Evolutionary conservation across 2,329 filamentous ascomycete species (phyloP).

Genomic region (Microascus cirrosus): DNA sequence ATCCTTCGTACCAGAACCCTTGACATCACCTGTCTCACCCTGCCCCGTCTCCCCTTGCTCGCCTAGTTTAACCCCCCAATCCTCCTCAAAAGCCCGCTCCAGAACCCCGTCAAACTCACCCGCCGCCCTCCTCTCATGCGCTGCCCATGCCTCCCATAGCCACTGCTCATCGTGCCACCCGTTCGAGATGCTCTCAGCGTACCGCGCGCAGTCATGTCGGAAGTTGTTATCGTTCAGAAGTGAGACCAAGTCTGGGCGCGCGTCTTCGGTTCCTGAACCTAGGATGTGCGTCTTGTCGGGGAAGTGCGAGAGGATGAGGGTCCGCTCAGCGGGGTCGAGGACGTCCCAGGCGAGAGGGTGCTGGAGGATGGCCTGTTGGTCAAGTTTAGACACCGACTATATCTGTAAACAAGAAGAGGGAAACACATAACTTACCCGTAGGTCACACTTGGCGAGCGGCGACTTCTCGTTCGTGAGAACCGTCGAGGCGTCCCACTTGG

Average conservation of each 20-base stretch:
- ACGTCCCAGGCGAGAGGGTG: slow-evolving; percentile 26
- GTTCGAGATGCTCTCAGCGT: slow-evolving; percentile 30
- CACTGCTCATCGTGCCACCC: slow-evolving; percentile 42
- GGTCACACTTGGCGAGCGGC: neutral
- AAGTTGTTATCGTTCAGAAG: slow-evolving; percentile 36
- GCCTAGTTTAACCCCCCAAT: slow-evolving; percentile 26
- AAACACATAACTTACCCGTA: neutral
- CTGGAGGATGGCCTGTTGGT: slow-evolving; percentile 20
- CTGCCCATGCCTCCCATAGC: slow-evolving; percentile 39
- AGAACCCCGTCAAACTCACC: slow-evolving; percentile 40
- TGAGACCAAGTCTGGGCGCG: slow-evolving; percentile 27
- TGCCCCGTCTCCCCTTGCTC: neutral
- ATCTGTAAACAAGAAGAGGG: neutral
- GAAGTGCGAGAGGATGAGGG: slow-evolving; percentile 24
- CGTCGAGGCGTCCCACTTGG: neutral
- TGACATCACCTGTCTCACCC: neutral
- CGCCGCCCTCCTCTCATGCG: slow-evolving; percentile 33
- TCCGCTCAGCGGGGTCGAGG: slow-evolving; percentile 19
- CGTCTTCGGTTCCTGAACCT: slow-evolving; percentile 19
- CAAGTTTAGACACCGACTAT: neutral
- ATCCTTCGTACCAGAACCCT: too few species aligned
- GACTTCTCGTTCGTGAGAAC: neutral
- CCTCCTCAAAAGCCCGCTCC: slow-evolving; percentile 29
- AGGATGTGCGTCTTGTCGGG: slow-evolving; percentile 25
- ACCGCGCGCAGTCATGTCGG: slow-evolving; percentile 32